Evolutionary conservation across 129 eudicot genomes (phyloP), one percentile per base, ranked within the genome.

Genomic region (Arctium minus): DNA sequence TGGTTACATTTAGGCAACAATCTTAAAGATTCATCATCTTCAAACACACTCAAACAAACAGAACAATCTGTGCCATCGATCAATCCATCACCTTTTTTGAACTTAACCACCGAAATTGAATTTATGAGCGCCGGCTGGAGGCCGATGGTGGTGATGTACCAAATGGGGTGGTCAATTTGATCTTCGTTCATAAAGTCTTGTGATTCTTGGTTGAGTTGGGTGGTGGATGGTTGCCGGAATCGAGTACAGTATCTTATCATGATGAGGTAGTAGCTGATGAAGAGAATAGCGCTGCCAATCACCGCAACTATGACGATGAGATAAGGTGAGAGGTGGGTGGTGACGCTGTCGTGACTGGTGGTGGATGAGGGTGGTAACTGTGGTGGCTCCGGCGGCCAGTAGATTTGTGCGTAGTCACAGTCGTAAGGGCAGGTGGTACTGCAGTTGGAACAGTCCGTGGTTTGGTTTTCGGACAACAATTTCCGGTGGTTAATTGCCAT

Each of bases 1-100:
- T 90, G 93, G 69, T 86, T 90, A 84, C 94, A 90, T 38, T 88
- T 90, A 9, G 94, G 94, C 40, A 90, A 81, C 79, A 90, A 76
- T 65, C 91, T 78, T 22, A 90, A 80, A 6, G 79, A 44, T 53
- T 90, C 92, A 30, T 80, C 90, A 11, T 90, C 85, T 48, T 70
- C 83, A 80, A 90, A 90, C 82, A 88, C 92, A 46, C 70, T 88
- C 79, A 90, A 80, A 80, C 94, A 90, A 72, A 90, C 81, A 3
- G 91, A 88, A 76, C 94, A 90, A 81, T 86, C 86, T 1, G 82
- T 84, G 2, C 82, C 87, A 38, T 90, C 89, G 15, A 82, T 80
- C 82, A 90, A 76, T 3, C 79, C 65, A 36, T 86, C 90, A 1
- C 72, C 81, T 56, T 77, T 79, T 3, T 77, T 81, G 77, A 86